Evolutionary conservation across 2,329 filamentous ascomycete species (phyloP).

Genomic region (Fusarium mexicanum): DNA sequence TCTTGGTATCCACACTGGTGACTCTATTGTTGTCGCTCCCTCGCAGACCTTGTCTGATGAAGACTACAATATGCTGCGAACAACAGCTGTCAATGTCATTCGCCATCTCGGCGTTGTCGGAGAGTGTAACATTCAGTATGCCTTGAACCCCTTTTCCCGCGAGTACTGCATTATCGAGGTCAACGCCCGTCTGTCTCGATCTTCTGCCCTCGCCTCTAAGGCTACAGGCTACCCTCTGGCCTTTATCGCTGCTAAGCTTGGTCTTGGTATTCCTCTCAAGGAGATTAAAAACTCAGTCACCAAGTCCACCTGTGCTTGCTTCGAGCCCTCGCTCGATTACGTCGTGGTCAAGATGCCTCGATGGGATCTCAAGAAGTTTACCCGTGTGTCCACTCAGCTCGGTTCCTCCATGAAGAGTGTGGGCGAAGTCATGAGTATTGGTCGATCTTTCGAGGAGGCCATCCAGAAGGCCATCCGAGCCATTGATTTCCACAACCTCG

Average conservation of each 20-base stretch:
- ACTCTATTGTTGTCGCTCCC: conserved; percentile 97
- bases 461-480: conserved; percentile 98
- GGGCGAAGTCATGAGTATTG: conserved; percentile 98
- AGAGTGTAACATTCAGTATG: conserved; percentile 99
- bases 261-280: conserved; percentile 92
- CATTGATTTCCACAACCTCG: conserved; percentile 94
- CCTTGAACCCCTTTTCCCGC: conserved; percentile 90
- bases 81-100: conserved; percentile 96
- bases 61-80: conserved; percentile 99
- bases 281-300: conserved; percentile 97
- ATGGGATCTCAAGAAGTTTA: conserved; percentile 99
- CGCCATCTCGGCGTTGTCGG: conserved; percentile 96
- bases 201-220: conserved; percentile 94
- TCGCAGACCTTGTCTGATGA: conserved; percentile 97
- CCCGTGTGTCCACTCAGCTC: conserved; percentile 91
- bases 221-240: conserved; percentile 96
- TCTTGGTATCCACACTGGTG: conserved; percentile 95
- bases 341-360: conserved; percentile 98
- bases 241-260: conserved; percentile 96
- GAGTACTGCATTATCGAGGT: conserved; percentile 99
- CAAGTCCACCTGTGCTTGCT: conserved; percentile 94
- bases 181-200: conserved; percentile 94
- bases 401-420: conserved; percentile 99
- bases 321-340: conserved; percentile 97
- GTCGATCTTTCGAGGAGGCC: conserved; percentile 95